A percentile compares a stretch with the other conserved stretches of the same genome.
Conservation (phyloP, 306 rosid species). For the Luffa acutangula region DNA sequence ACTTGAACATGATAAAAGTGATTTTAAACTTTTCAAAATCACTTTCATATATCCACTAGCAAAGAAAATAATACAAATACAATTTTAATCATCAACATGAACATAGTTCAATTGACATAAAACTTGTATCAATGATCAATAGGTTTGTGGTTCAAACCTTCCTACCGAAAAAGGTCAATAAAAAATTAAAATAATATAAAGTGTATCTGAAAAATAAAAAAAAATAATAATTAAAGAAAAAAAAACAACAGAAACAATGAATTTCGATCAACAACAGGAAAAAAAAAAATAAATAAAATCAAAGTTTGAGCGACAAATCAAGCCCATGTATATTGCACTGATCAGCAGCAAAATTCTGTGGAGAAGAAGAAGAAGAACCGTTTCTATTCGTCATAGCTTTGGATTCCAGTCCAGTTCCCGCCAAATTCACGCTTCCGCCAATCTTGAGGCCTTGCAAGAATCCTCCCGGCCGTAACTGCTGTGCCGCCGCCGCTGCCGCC, state of each 20-base stretch:
- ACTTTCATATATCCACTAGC: too few species aligned
- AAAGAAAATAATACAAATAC: background rate
- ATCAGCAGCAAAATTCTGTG: background rate
- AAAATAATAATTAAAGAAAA: background rate
- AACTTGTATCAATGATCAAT: too few species aligned
- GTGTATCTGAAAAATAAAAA: background rate
- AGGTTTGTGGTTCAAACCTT: too few species aligned
- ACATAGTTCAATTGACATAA: too few species aligned
- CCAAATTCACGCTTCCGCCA: background rate
- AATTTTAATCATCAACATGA: too few species aligned
- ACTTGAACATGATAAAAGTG: too few species aligned
- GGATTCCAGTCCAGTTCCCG: background rate
- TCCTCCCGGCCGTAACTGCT: background rate
- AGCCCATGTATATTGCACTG: background rate
- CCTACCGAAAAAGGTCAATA: too few species aligned
- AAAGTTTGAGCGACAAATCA: slow-evolving; percentile 1
- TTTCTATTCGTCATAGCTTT: background rate
- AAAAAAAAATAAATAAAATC: background rate
- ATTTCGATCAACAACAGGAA: background rate
- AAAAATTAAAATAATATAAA: background rate
- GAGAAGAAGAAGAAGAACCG: background rate
- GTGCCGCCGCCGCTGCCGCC: background rate
- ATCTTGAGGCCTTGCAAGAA: background rate
- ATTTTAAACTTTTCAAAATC: too few species aligned
- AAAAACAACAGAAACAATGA: background rate